These are phyloP conservation scores for Clavispora phyllophila DNA, from an alignment of 805 yeast species.

Conservation along the genomic window DNA sequence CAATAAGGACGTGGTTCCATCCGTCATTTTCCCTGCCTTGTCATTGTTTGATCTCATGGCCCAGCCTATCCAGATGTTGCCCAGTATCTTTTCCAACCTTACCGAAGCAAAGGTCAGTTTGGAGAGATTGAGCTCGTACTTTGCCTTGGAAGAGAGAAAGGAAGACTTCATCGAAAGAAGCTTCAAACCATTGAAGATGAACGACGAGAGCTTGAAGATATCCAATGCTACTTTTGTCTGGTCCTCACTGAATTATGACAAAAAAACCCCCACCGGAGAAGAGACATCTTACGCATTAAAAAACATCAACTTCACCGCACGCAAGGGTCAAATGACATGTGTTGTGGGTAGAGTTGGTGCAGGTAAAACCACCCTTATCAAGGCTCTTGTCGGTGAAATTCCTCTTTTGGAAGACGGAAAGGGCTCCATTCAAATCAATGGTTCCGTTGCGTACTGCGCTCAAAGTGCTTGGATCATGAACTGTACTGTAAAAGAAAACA, in stretches of 20 bases:
- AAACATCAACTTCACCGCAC: slow-evolving; percentile 45
- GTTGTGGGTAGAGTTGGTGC: slow-evolving; percentile 65
- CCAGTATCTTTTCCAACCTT: slow-evolving; percentile 23
- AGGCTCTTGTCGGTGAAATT: slow-evolving; percentile 51
- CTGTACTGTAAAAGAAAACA: slow-evolving; percentile 46
- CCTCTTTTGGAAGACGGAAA: slow-evolving; percentile 7
- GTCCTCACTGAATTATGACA: slow-evolving; percentile 23
- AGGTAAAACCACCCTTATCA: slow-evolving; percentile 58
- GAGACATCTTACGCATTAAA: slow-evolving; percentile 43
- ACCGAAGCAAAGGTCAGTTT: slow-evolving; percentile 30
- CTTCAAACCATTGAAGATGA: slow-evolving; percentile 12
- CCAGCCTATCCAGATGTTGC: slow-evolving; percentile 31
- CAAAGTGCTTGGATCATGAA: slow-evolving; percentile 56
- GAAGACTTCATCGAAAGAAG: slow-evolving; percentile 19
- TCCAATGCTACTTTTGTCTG: slow-evolving; percentile 52
- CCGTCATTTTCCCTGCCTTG: slow-evolving; percentile 37
- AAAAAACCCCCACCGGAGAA: slow-evolving; percentile 30
- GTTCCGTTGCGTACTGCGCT: slow-evolving; percentile 55
- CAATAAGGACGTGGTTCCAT: slow-evolving; percentile 28
- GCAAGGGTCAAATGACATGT: slow-evolving; percentile 52
- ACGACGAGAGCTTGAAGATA: slow-evolving; percentile 34
- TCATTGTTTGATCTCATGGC: slow-evolving; percentile 32
- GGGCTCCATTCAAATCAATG: slow-evolving; percentile 20
- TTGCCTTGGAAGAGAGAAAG: slow-evolving; percentile 31
- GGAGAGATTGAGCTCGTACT: slow-evolving; percentile 28